These are phyloP conservation scores for Rhodomyrtus tomentosa DNA, from an alignment of 345 rosid species.

Conservation along the genomic window DNA sequence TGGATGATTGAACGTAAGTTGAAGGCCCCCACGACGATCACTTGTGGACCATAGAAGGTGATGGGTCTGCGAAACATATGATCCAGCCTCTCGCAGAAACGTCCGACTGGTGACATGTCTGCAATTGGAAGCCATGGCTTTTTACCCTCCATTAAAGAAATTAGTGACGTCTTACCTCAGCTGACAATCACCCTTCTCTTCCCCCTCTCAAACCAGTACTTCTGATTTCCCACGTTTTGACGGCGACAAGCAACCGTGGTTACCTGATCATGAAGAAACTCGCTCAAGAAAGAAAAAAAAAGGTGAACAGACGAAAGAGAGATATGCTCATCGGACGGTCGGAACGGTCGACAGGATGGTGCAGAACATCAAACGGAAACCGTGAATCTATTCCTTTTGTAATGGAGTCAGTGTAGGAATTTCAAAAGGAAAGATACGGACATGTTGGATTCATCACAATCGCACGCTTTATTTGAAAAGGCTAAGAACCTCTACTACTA, in stretches of 20 bases:
- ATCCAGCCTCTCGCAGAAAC: too few species aligned
- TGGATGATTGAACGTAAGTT: not conserved
- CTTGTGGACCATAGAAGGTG: not conserved
- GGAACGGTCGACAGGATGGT: not conserved
- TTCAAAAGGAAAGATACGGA: not conserved
- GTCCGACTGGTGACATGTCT: not conserved
- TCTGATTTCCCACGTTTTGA: not conserved
- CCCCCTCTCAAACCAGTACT: not conserved
- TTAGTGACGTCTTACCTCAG: slow-evolving; percentile 15
- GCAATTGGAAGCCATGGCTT: not conserved
- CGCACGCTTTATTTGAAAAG: not conserved
- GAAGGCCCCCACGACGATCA: not conserved
- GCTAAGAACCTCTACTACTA: not conserved
- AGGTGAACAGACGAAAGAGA: too few species aligned
- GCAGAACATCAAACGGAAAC: not conserved
- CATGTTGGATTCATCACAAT: not conserved
- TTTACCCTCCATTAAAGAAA: not conserved
- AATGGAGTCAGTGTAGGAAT: not conserved
- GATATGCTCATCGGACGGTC: not conserved
- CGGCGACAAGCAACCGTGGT: not conserved
- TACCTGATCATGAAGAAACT: not conserved
- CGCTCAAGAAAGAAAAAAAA: not conserved
- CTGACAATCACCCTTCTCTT: not conserved
- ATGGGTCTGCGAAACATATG: not conserved
- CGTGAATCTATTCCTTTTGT: not conserved